Conservation (phyloP, 306 rosid genomes). For the Prunus mongolica region DNA sequence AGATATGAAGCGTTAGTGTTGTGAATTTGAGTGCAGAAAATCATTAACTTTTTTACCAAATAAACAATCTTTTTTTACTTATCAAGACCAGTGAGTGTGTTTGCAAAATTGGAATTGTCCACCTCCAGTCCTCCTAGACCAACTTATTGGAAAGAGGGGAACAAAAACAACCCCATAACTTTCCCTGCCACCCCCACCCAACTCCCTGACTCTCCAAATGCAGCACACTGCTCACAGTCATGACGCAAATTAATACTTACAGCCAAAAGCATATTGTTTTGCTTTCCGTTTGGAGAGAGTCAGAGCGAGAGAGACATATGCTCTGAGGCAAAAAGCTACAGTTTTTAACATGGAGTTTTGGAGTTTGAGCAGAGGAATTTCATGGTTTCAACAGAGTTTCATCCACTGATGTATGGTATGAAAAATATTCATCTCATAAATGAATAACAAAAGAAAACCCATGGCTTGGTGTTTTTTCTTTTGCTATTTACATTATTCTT, state of each 20-base stretch:
- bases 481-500: background rate
- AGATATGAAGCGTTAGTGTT: background rate
- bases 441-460: background rate
- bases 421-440: background rate
- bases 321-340: background rate
- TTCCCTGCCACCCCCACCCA: slow-evolving; percentile 20
- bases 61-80: background rate
- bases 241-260: slow-evolving; percentile 5
- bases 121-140: slow-evolving; percentile 9
- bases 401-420: slow-evolving; percentile 19
- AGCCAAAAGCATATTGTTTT: background rate
- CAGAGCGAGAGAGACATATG: background rate
- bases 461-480: no score
- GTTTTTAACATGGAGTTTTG: background rate
- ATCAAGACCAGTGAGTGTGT: background rate
- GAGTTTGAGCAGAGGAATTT: background rate
- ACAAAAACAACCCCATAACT: slow-evolving; percentile 8
- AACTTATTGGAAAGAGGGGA: slow-evolving; percentile 18
- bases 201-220: slow-evolving; percentile 13
- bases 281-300: slow-evolving; percentile 2
- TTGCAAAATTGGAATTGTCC: slow-evolving; percentile 4
- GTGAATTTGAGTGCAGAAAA: slow-evolving; percentile 2
- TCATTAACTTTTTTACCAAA: background rate
- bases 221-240: slow-evolving; percentile 4
- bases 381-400: slow-evolving; percentile 9